Evolutionary conservation across 768 basidiomycete genomes (phyloP).

Genomic region (Panaeolus papilionaceus): DNA sequence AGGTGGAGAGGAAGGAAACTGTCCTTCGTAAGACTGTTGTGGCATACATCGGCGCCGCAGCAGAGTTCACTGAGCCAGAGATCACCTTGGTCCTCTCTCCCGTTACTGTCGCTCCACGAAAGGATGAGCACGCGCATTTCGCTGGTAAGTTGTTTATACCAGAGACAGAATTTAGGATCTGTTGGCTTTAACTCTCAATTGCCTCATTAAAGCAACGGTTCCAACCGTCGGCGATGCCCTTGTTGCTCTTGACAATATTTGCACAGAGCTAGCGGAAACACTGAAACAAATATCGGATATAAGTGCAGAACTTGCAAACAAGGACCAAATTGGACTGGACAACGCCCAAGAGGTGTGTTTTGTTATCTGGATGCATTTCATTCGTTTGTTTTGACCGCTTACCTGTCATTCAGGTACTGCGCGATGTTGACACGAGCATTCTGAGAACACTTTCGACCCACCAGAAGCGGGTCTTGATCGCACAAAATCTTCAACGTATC

Average conservation of each 20-base stretch:
- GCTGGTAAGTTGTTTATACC: conserved; percentile 46
- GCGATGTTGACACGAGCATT: conserved; percentile 56
- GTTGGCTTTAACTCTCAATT: conserved; percentile 8
- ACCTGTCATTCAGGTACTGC: conserved; percentile 48
- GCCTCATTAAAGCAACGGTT: conserved; percentile 58
- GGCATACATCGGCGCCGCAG: conserved; percentile 72
- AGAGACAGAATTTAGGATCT: not conserved
- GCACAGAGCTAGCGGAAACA: conserved; percentile 62
- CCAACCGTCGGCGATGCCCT: conserved; percentile 80
- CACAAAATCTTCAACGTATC: conserved; percentile 62
- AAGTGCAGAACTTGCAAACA: conserved; percentile 72
- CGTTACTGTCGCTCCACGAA: conserved; percentile 59
- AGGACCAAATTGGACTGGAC: conserved; percentile 72
- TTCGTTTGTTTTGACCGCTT: conserved; percentile 13
- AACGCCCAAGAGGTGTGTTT: conserved; percentile 71
- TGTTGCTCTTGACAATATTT: conserved; percentile 67
- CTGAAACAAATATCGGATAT: conserved; percentile 73
- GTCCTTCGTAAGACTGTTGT: conserved; percentile 67
- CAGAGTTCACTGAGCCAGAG: conserved; percentile 76
- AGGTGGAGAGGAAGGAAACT: conserved; percentile 59
- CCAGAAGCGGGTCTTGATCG: conserved; percentile 73
- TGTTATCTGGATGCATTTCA: not conserved
- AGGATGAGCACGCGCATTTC: conserved; percentile 65
- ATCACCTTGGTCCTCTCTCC: conserved; percentile 77
- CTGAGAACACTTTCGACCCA: conserved; percentile 69